Evolutionary conservation across 2,329 filamentous ascomycete genomes (phyloP).

Genomic region (Cladophialophora yegresii): DNA sequence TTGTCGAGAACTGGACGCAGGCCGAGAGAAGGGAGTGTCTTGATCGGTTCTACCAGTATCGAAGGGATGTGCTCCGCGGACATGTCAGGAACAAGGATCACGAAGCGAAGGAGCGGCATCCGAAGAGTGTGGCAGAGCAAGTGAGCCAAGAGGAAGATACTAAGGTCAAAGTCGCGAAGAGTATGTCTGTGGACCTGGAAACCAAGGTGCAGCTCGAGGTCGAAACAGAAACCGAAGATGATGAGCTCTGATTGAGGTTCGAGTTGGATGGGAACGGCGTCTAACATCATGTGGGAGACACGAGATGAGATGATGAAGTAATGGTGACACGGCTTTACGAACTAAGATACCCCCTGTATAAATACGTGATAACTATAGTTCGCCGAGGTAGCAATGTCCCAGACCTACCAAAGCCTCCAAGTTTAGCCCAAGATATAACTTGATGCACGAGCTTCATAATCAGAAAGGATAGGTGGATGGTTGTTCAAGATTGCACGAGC

Average conservation of each 20-base stretch:
- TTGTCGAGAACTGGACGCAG: conserved; percentile 88
- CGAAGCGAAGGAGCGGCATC: conserved; percentile 8
- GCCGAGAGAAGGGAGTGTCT: conserved; percentile 76
- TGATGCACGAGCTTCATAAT: not conserved
- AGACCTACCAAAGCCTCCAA: not conserved
- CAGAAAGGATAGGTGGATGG: too few species aligned
- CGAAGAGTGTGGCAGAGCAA: not conserved
- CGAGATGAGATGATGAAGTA: not conserved
- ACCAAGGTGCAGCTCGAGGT: not conserved
- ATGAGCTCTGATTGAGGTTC: not conserved
- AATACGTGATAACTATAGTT: not conserved
- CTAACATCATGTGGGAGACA: not conserved
- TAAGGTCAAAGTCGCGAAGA: not conserved
- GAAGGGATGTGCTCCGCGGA: conserved; percentile 56
- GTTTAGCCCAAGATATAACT: not conserved
- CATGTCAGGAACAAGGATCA: conserved; percentile 14
- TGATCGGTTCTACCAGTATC: conserved; percentile 73
- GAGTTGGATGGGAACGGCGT: not conserved
- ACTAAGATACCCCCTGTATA: not conserved
- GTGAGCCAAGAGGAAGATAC: not conserved
- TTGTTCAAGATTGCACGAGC: too few species aligned
- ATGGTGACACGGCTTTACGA: not conserved
- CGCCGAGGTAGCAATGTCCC: not conserved
- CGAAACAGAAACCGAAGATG: conserved; percentile 1
- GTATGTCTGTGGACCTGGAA: not conserved